phyloP scores from a whole-genome alignment of 2,329 filamentous ascomycete genomes.

The Ophiosphaerella korrae region DNA sequence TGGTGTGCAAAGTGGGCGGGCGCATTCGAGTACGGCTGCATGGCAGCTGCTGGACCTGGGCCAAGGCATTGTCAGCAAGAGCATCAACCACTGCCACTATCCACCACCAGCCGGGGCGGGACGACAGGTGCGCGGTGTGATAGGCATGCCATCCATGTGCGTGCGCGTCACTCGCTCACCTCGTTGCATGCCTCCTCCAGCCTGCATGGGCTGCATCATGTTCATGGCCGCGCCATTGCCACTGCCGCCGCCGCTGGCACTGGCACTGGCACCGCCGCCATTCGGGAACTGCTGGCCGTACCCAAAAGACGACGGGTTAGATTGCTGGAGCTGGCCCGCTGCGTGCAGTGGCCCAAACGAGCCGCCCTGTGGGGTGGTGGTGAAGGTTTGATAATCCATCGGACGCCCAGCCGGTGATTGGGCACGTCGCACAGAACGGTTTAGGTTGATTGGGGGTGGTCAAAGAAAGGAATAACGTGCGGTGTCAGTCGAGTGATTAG shows the following conservation, averaged over 20 bases:
- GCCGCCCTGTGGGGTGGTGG: conserved; percentile 41
- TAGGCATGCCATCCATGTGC: conserved; percentile 1
- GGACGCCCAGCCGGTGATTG: conserved; percentile 37
- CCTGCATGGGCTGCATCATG: conserved; percentile 33
- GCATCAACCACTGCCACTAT: too few species aligned
- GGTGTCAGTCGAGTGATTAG: conserved; percentile 35
- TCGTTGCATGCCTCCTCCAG: conserved; percentile 42
- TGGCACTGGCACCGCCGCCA: conserved; percentile 12
- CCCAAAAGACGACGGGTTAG: conserved; percentile 36
- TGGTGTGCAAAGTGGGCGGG: conserved; percentile 42
- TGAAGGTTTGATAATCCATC: conserved; percentile 48
- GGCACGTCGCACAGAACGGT: conserved; percentile 45
- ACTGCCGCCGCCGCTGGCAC: conserved; percentile 9
- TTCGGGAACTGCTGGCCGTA: conserved; percentile 28
- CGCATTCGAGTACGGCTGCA: conserved; percentile 43
- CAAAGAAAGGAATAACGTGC: conserved; percentile 39
- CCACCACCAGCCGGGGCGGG: conserved; percentile 5
- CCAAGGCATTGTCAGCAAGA: conserved; percentile 4
- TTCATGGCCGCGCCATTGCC: conserved; percentile 7
- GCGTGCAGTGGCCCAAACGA: conserved; percentile 39
- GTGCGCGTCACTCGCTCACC: conserved; percentile 40
- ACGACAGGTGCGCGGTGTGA: conserved; percentile 6
- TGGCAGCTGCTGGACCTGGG: conserved; percentile 23
- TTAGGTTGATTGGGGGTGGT: conserved; percentile 47
- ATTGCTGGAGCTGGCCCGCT: conserved; percentile 43